A percentile compares a stretch with the other conserved stretches of the same genome.
Evolutionary conservation across 192 early-diverging fungal genomes (phyloP).

Genomic region (Piromyces finnis): DNA sequence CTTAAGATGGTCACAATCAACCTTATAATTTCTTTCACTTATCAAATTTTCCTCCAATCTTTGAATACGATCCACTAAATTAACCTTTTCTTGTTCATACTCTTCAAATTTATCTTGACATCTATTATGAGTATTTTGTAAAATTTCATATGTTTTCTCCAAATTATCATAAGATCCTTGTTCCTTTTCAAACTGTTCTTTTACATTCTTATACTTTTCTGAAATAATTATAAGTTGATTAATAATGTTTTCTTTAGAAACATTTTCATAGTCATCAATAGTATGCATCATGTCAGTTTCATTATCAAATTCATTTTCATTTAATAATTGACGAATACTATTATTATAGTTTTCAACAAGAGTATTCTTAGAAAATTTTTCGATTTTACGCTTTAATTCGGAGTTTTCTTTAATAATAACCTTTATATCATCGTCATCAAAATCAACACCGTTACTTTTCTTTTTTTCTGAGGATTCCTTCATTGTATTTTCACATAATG

Average conservation of each 20-base stretch:
- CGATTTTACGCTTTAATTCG: background rate
- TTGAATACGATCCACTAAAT: background rate
- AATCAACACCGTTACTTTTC: background rate
- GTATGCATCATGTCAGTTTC: background rate
- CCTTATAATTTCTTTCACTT: background rate
- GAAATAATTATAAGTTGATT: background rate
- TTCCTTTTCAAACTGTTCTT: background rate
- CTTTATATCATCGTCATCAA: background rate
- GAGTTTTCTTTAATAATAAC: background rate
- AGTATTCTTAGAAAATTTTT: background rate
- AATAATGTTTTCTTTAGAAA: background rate
- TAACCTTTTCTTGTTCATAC: background rate
- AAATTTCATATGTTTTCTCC: background rate
- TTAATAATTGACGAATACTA: background rate
- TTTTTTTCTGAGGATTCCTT: background rate
- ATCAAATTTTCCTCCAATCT: background rate
- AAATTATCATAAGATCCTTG: background rate
- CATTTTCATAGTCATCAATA: background rate
- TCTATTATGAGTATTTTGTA: background rate
- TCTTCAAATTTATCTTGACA: background rate
- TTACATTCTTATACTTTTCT: background rate
- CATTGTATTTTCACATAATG: background rate
- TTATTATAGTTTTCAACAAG: background rate
- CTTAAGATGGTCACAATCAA: background rate
- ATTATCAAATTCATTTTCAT: background rate